A percentile compares a stretch with the other conserved stretches of the same genome.
Conservation (phyloP, 1,284 basidiomycete genomes). For the Cryptococcus deneoformans region DNA sequence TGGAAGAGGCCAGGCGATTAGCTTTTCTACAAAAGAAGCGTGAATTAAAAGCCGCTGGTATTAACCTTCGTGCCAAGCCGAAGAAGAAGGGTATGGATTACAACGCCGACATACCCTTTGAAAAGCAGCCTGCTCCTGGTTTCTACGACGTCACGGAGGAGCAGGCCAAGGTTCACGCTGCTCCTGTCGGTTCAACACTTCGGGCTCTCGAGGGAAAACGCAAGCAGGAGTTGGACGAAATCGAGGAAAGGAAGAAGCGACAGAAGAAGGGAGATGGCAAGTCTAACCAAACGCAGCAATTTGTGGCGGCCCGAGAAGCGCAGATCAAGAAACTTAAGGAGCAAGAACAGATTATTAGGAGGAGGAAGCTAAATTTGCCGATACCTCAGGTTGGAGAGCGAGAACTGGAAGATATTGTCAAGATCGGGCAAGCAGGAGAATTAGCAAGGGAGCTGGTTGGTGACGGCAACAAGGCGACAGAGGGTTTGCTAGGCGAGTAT, state of each 20-base stretch:
- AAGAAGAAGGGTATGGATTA: constrained; percentile 99
- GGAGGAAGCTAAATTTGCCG: constrained; percentile 82
- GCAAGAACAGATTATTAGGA: constrained; percentile 88
- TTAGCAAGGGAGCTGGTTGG: constrained; percentile 77
- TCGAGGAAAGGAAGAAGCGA: constrained; percentile 78
- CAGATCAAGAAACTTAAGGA: constrained; percentile 97
- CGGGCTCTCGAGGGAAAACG: constrained; percentile 87
- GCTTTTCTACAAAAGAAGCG: constrained; percentile 95
- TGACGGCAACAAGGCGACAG: constrained; percentile 74
- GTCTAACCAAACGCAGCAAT: constrained; percentile 73
- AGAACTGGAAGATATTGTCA: constrained; percentile 97
- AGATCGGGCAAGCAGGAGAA: constrained; percentile 92
- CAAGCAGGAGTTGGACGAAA: constrained; percentile 66
- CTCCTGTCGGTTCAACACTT: constrained; percentile 88
- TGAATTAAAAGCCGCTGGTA: constrained; percentile 96
- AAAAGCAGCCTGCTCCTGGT: constrained; percentile 90
- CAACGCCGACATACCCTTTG: constrained; percentile 98
- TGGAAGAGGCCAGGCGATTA: constrained; percentile 94
- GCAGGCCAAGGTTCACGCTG: constrained; percentile 78
- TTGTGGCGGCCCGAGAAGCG: constrained; percentile 88
- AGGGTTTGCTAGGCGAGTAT: constrained; percentile 84
- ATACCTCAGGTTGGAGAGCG: constrained; percentile 91
- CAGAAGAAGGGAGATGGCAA: constrained; percentile 55
- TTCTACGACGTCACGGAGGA: constrained; percentile 98
- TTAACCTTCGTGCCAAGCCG: constrained; percentile 76